Base-by-base conservation (phyloP, 2,329 filamentous ascomycete species). In the Beauveria pseudobassiana region DNA sequence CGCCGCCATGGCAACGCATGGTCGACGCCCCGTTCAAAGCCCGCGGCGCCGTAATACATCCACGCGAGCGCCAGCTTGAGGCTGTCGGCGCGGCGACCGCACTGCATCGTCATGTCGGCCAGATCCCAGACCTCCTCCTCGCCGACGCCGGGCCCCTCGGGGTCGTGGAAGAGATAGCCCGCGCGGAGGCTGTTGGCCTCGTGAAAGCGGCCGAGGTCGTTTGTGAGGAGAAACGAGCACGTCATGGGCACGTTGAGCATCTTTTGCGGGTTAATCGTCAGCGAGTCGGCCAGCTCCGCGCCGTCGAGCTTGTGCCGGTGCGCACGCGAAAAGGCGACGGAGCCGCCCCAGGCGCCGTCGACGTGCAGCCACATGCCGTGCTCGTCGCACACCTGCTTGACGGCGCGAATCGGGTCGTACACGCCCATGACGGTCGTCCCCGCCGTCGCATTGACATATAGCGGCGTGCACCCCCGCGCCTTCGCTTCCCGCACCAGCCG, bases 391-490 rank as follows among this genome's bases (percentile, higher is more conserved):
- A 97, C 80, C 22, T 77, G 78, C 0, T 87, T 81, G 65, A 97
- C 87, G 3, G 82, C 83, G 16, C 80, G 74, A 67, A 96, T 87
- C 0, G 90, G 90, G 70, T 97, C 93, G 71, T 88, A 99, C 1
- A 89, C 91, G 16, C 95, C 95, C 64, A 93, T 79, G 3, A 98
- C 93, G 0, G 95, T 99, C 1, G 93, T 97, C n/a, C 95, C 95
- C 0, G 95, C 93, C 0, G 95, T 98, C 6, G 93, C 90, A 71
- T 97, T 97, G 70, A 98, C 90, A 75, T 96, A 97, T 63, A 99
- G 88, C 0, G 95, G 93, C 1, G 89, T 95, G 70, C 87, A 85
- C 34, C 90, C 91, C 51, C 86, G 80, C 0, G 71, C 68, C 67
- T 86, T 86, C 24, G 89, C 86, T 57, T 81, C 79, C 6, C 78